phyloP scores from a whole-genome alignment of 2,329 filamentous ascomycete species.

The Aspergillus novofumigatus region DNA sequence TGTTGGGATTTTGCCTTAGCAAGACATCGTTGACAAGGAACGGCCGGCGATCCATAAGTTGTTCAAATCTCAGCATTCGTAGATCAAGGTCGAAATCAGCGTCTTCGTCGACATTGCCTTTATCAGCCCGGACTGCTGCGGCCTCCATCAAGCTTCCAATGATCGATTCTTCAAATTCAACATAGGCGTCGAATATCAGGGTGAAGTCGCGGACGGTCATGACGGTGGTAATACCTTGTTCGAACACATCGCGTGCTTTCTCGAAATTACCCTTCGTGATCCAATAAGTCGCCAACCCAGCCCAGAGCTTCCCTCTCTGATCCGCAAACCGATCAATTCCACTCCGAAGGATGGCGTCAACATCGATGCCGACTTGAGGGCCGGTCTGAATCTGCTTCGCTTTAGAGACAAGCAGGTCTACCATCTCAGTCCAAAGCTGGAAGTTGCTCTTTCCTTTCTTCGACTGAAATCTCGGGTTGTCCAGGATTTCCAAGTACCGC shows the following conservation, averaged over 20 bases:
- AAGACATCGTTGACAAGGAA: conserved; percentile 96
- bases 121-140: conserved; percentile 73
- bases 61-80: conserved; percentile 95
- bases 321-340: conserved; percentile 88
- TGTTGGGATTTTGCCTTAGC: conserved; percentile 91
- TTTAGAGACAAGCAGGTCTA: conserved; percentile 87
- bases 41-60: conserved; percentile 92
- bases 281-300: conserved; percentile 93
- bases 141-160: conserved; percentile 89
- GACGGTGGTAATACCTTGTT: conserved; percentile 93
- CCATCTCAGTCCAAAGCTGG: conserved; percentile 96
- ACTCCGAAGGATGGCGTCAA: conserved; percentile 87
- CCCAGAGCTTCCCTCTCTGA: conserved; percentile 92
- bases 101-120: conserved; percentile 71
- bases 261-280: conserved; percentile 91
- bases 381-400: conserved; percentile 80
- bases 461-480: conserved; percentile 85
- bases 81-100: conserved; percentile 94
- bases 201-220: conserved; percentile 99
- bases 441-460: conserved; percentile 93
- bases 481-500: conserved; percentile 85
- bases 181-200: conserved; percentile 91
- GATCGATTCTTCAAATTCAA: conserved; percentile 94
- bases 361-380: conserved; percentile 77
- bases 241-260: conserved; percentile 85